Evolutionary conservation across 306 rosid genomes (phyloP).

Genomic region (Gastrolobium villosum): DNA sequence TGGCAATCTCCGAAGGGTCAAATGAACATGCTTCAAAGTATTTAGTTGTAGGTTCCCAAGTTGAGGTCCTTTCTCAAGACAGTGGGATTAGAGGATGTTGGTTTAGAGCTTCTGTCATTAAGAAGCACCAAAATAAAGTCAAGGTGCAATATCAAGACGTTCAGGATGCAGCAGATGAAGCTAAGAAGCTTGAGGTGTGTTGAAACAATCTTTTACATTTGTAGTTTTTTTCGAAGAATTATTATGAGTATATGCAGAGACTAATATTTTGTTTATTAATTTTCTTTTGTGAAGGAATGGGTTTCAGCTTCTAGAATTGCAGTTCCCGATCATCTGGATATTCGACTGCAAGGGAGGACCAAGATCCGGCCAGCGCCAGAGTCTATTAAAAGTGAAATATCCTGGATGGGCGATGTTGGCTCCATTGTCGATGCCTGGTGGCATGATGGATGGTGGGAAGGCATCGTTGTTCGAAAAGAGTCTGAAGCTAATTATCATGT

Average conservation of each 20-base stretch:
- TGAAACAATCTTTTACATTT: not conserved
- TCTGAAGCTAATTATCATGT: conserved; percentile 60
- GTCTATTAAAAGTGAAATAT: conserved; percentile 45
- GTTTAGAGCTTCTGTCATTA: conserved; percentile 81
- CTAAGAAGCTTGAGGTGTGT: conserved; percentile 80
- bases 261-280: not conserved
- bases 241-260: not conserved
- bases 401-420: conserved; percentile 62
- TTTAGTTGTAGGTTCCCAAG: conserved; percentile 63
- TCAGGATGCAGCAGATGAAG: conserved; percentile 78
- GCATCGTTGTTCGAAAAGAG: conserved; percentile 69
- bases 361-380: conserved; percentile 65
- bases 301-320: conserved; percentile 71
- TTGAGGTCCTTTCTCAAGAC: conserved; percentile 92
- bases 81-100: conserved; percentile 96
- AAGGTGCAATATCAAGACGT: conserved; percentile 84
- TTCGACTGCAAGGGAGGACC: conserved; percentile 63
- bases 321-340: conserved; percentile 62
- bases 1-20: conserved; percentile 41
- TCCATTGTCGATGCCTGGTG: conserved; percentile 83
- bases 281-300: conserved; percentile 75
- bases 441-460: conserved; percentile 99
- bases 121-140: conserved; percentile 72
- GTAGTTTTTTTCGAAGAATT: not conserved
- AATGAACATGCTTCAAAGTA: conserved; percentile 39